These are phyloP conservation scores for Hygrophoropsis aurantiaca DNA, from an alignment of 768 basidiomycete species.

Conservation along the genomic window DNA sequence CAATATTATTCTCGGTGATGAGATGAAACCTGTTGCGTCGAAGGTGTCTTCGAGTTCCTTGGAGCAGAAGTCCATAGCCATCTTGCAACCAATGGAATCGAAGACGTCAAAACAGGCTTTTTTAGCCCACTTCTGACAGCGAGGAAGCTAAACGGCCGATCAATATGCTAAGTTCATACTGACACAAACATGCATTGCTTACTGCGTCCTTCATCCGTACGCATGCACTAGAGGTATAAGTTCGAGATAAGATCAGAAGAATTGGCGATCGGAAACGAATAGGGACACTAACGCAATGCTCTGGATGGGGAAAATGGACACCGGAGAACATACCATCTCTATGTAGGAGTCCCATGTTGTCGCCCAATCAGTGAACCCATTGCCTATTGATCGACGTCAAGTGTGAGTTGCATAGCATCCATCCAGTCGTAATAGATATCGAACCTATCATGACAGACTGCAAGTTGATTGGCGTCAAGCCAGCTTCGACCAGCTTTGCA, in stretches of 20 bases:
- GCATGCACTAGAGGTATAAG: constrained; percentile 37
- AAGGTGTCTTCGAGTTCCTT: constrained; percentile 36
- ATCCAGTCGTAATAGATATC: too few relatives aligned
- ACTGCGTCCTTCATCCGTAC: constrained; percentile 45
- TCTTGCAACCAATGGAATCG: constrained; percentile 67
- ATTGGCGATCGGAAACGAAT: too few relatives aligned
- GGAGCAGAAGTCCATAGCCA: constrained; percentile 67
- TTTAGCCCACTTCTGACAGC: constrained; percentile 62
- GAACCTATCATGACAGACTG: constrained; percentile 49
- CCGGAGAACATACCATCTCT: constrained; percentile 56
- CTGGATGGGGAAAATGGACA: constrained; percentile 45
- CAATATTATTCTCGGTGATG: constrained; percentile 2
- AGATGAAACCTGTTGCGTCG: constrained; percentile 17
- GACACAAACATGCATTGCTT: constrained; percentile 4
- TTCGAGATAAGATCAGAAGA: too few relatives aligned
- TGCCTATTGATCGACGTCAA: constrained; percentile 27
- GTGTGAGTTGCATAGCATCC: too few relatives aligned
- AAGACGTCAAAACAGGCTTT: constrained; percentile 64
- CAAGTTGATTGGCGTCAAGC: constrained; percentile 49
- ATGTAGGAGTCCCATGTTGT: constrained; percentile 42
- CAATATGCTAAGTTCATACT: neutral
- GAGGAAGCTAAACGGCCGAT: constrained; percentile 50
- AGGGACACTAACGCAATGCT: constrained; percentile 39
- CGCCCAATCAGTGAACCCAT: constrained; percentile 41
- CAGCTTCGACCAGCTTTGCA: constrained; percentile 37